Percentiles rank a stretch among this genome's conserved stretches.
Evolutionary conservation across 2,329 filamentous ascomycete species (phyloP).

Genomic region (Trichoderma citrinoviride): DNA sequence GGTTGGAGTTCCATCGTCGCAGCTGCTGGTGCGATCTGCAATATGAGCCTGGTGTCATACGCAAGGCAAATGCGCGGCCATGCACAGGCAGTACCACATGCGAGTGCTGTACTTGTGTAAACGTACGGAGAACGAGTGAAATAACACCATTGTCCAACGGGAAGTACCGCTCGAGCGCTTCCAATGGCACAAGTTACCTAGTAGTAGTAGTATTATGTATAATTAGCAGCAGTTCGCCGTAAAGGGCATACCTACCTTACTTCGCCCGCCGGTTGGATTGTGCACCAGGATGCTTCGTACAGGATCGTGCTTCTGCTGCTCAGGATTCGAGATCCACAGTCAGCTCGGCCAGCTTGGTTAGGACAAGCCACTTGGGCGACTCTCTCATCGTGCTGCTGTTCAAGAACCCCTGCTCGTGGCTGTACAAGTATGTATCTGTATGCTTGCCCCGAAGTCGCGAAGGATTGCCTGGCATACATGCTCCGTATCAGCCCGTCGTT

Average conservation of each 20-base stretch:
- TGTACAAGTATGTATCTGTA: not conserved
- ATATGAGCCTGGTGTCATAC: not conserved
- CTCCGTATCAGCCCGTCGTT: not conserved
- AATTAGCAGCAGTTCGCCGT: not conserved
- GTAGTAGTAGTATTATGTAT: too few species aligned
- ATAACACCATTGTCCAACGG: too few species aligned
- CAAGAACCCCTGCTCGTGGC: not conserved
- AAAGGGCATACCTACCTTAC: not conserved
- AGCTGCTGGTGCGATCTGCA: not conserved
- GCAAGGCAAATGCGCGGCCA: not conserved
- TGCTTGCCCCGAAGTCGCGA: not conserved
- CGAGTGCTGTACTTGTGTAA: not conserved
- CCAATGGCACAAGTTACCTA: too few species aligned
- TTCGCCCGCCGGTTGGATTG: not conserved
- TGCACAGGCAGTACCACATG: not conserved
- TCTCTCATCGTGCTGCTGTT: not conserved
- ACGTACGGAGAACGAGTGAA: too few species aligned
- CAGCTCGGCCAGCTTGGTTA: not conserved
- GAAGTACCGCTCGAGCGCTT: too few species aligned
- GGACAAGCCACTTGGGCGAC: not conserved
- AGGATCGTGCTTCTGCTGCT: constrained; percentile 4
- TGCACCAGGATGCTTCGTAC: not conserved
- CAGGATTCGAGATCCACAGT: not conserved
- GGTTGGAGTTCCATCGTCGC: not conserved
- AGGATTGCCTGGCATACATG: not conserved